phyloP scores from a whole-genome alignment of 2,329 filamentous ascomycete species.

The Neonectria punicea region DNA sequence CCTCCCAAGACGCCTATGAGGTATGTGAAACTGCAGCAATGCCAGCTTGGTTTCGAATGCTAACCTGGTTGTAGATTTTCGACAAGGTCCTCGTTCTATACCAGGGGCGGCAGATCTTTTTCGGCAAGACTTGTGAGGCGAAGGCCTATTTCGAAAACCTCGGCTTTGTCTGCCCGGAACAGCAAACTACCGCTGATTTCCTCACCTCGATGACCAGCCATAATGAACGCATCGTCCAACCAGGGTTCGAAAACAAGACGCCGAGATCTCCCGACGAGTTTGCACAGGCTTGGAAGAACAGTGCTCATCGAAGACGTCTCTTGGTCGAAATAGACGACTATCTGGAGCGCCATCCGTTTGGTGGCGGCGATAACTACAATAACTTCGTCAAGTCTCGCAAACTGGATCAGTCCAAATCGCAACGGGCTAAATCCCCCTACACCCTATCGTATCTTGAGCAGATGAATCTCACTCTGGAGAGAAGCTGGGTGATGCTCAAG shows the following conservation, averaged over 20 bases:
- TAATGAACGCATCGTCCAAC: slow-evolving; percentile 43
- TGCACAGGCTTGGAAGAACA: slow-evolving; percentile 45
- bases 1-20: slow-evolving; percentile 50
- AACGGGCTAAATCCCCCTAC: slow-evolving; percentile 57
- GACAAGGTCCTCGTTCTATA: slow-evolving; percentile 76
- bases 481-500: slow-evolving; percentile 50
- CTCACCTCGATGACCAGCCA: slow-evolving; percentile 53
- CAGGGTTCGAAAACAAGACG: slow-evolving; percentile 46
- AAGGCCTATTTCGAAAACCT: slow-evolving; percentile 64
- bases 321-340: slow-evolving; percentile 44
- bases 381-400: slow-evolving; percentile 26
- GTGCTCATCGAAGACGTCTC: slow-evolving; percentile 33
- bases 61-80: slow-evolving; percentile 58
- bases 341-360: slow-evolving; percentile 19
- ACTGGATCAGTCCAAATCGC: slow-evolving; percentile 41
- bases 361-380: slow-evolving; percentile 19
- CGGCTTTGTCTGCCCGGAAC: slow-evolving; percentile 26
- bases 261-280: slow-evolving; percentile 50
- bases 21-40: slow-evolving; percentile 2
- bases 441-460: slow-evolving; percentile 58
- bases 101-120: slow-evolving; percentile 71
- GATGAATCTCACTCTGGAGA: slow-evolving; percentile 52
- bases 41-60: background rate
- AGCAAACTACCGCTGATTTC: slow-evolving; percentile 32
- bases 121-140: slow-evolving; percentile 34